Conservation (phyloP, 345 rosid species). For the Aethionema arabicum region DNA sequence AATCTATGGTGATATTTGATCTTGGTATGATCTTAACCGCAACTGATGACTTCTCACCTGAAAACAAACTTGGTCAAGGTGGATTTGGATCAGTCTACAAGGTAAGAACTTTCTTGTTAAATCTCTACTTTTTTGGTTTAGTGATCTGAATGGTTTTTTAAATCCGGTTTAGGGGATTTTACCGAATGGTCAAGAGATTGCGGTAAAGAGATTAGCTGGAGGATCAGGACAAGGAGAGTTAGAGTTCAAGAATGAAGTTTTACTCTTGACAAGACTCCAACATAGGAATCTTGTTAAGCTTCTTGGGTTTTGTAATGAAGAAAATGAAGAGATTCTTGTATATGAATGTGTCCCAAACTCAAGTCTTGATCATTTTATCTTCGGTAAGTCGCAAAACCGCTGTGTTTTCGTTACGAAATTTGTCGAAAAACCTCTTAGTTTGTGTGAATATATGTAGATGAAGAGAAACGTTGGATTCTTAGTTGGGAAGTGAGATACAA, state of each 20-base stretch:
- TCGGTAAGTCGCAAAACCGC: slow-evolving; percentile 29
- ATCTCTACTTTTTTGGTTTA: not conserved
- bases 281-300: slow-evolving; percentile 58
- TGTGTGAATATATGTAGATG: slow-evolving; percentile 20
- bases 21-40: slow-evolving; percentile 30
- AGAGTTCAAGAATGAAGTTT: slow-evolving; percentile 57
- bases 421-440: not conserved
- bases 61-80: slow-evolving; percentile 46
- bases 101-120: slow-evolving; percentile 27
- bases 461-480: slow-evolving; percentile 25
- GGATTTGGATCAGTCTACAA: slow-evolving; percentile 51
- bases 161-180: slow-evolving; percentile 45
- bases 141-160: not conserved
- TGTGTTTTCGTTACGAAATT: not conserved
- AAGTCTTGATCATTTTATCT: slow-evolving; percentile 53
- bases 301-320: slow-evolving; percentile 49
- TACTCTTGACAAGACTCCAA: slow-evolving; percentile 55
- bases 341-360: slow-evolving; percentile 52
- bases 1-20: slow-evolving; percentile 28
- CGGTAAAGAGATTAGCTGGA: slow-evolving; percentile 47
- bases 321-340: slow-evolving; percentile 47
- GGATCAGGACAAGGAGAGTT: slow-evolving; percentile 50
- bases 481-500: slow-evolving; percentile 33
- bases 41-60: slow-evolving; percentile 34
- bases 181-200: slow-evolving; percentile 41